These are phyloP conservation scores for Diplosphaera chodatii DNA, from an alignment of 139 green algal species.

Conservation along the genomic window DNA sequence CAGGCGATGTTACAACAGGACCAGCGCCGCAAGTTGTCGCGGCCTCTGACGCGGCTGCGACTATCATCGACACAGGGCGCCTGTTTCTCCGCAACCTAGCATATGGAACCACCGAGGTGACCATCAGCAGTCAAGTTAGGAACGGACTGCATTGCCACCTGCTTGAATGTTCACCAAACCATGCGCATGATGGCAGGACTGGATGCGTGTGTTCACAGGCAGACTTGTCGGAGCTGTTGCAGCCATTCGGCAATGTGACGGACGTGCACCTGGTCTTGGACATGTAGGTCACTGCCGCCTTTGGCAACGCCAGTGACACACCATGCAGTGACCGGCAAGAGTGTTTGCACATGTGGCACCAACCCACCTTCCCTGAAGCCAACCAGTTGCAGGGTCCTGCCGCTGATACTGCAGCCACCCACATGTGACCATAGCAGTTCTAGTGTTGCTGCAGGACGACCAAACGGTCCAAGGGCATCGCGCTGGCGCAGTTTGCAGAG, in stretches of 20 bases:
- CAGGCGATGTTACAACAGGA: not conserved
- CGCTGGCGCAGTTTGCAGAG: conserved; percentile 76
- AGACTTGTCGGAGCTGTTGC: conserved; percentile 76
- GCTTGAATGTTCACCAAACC: too few species aligned
- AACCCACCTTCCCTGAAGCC: too few species aligned
- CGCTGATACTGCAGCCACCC: too few species aligned
- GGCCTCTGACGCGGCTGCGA: not conserved
- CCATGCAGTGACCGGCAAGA: too few species aligned
- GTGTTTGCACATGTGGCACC: too few species aligned
- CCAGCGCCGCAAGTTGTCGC: not conserved
- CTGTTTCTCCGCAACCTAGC: conserved; percentile 95
- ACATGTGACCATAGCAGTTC: not conserved
- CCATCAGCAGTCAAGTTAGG: too few species aligned
- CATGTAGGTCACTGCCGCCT: conserved; percentile 41
- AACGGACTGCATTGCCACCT: too few species aligned
- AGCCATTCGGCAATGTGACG: conserved; percentile 63
- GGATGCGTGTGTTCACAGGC: too few species aligned
- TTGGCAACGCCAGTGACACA: not conserved
- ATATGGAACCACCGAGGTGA: conserved; percentile 82
- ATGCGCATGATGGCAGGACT: too few species aligned
- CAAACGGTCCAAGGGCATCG: conserved; percentile 74
- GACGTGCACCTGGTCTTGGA: conserved; percentile 91
- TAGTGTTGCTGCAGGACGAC: conserved; percentile 22
- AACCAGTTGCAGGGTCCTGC: too few species aligned
- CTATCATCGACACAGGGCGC: conserved; percentile 62